Conservation (phyloP, 192 early-diverging fungal species). For the Backusella morwellensis region DNA sequence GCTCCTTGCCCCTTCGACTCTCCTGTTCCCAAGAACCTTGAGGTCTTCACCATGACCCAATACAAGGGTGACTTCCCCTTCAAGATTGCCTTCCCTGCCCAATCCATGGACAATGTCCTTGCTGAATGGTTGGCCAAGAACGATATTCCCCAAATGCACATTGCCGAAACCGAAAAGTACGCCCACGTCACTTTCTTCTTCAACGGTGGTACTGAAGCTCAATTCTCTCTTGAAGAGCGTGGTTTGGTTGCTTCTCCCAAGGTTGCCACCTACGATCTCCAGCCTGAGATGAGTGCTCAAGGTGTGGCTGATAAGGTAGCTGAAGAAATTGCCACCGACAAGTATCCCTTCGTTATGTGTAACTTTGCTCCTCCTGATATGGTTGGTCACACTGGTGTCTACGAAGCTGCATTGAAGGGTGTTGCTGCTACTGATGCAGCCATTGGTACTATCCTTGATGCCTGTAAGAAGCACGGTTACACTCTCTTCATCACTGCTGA, state of each 20-base stretch:
- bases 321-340: constrained; percentile 67
- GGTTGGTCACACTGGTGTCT: constrained; percentile 98
- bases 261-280: constrained; percentile 97
- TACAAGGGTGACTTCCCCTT: constrained; percentile 98
- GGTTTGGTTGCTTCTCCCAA: constrained; percentile 88
- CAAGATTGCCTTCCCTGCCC: constrained; percentile 92
- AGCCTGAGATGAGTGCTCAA: constrained; percentile 93
- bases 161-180: constrained; percentile 99
- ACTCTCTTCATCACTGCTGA: constrained; percentile 95
- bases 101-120: constrained; percentile 96
- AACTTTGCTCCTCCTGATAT: constrained; percentile 99
- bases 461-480: constrained; percentile 87
- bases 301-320: constrained; percentile 91
- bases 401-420: constrained; percentile 82
- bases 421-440: constrained; percentile 94
- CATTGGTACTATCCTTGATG: constrained; percentile 91
- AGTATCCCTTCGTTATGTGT: constrained; percentile 96
- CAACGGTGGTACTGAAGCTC: constrained; percentile 95
- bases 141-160: constrained; percentile 87
- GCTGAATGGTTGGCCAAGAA: constrained; percentile 95
- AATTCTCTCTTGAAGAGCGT: constrained; percentile 87
- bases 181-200: constrained; percentile 99
- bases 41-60: constrained; percentile 94
- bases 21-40: constrained; percentile 73
- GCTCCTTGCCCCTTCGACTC: constrained; percentile 83